These are phyloP conservation scores for Leccinellum albellum DNA, from an alignment of 768 basidiomycete genomes.

Conservation along the genomic window DNA sequence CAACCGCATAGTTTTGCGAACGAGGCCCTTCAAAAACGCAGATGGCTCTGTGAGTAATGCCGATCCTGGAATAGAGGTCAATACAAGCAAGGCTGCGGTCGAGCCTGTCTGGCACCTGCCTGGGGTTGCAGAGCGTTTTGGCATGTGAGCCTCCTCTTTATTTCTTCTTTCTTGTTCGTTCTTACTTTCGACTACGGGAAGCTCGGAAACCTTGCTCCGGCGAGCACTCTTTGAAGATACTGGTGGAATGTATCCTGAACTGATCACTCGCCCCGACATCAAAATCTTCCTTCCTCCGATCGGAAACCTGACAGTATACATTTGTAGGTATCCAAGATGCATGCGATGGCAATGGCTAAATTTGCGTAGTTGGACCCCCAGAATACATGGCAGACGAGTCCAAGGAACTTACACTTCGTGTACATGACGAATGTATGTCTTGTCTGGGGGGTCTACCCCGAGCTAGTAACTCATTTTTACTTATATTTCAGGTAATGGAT, in stretches of 20 bases:
- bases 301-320: constrained; percentile 87
- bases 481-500: constrained; percentile 68
- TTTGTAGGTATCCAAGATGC: constrained; percentile 49
- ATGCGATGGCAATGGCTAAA: neutral
- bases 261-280: constrained; percentile 93
- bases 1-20: constrained; percentile 76
- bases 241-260: constrained; percentile 93
- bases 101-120: constrained; percentile 97
- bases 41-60: constrained; percentile 57
- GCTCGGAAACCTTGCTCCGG: constrained; percentile 79
- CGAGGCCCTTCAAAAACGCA: constrained; percentile 55
- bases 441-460: neutral
- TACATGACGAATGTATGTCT: constrained; percentile 85
- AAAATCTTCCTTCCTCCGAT: constrained; percentile 96
- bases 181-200: constrained; percentile 25
- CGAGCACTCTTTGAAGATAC: constrained; percentile 96
- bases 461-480: neutral
- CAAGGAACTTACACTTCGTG: constrained; percentile 82
- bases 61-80: constrained; percentile 81
- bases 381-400: constrained; percentile 69
- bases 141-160: constrained; percentile 56
- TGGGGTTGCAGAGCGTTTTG: constrained; percentile 90
- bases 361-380: constrained; percentile 68
- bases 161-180: neutral
- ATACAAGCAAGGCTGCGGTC: constrained; percentile 87